phyloP scores from a whole-genome alignment of 768 basidiomycete species.

The Tulasnella sp. region DNA sequence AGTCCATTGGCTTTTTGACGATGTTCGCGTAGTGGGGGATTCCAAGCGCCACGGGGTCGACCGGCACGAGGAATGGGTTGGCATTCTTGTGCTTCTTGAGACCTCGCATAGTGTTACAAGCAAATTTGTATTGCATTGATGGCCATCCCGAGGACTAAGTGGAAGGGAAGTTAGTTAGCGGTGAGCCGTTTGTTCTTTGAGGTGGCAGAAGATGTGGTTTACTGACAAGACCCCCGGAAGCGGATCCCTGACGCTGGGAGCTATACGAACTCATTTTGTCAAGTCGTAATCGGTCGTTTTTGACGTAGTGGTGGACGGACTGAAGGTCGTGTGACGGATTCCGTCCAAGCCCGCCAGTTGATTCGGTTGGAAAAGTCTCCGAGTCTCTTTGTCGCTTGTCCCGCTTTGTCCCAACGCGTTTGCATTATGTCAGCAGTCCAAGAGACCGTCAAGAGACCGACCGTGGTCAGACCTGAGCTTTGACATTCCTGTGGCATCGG shows the following conservation, averaged over 20 bases:
- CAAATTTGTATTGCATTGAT: constrained; percentile 8
- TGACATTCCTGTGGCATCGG: too few relatives aligned
- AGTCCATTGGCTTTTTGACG: constrained; percentile 33
- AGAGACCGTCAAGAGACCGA: too few relatives aligned
- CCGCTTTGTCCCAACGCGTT: neutral
- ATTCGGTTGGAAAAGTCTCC: neutral
- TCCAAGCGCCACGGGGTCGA: constrained; percentile 30
- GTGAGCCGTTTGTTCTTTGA: neutral
- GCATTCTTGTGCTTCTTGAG: constrained; percentile 30
- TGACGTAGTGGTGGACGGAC: neutral
- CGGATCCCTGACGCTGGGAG: neutral
- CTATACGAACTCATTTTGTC: neutral
- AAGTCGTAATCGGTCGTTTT: neutral
- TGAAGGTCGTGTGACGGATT: neutral
- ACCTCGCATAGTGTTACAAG: constrained; percentile 24
- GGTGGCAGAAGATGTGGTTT: neutral
- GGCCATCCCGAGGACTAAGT: neutral
- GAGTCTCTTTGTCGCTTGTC: neutral
- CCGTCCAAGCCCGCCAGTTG: neutral
- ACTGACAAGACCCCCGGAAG: neutral
- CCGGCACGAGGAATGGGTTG: constrained; percentile 29
- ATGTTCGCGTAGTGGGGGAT: constrained; percentile 32
- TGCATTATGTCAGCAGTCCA: neutral
- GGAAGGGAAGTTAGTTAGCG: neutral
- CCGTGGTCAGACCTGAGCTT: too few relatives aligned